Conservation (phyloP, 306 rosid species). For the Aeschynomene evenia region DNA sequence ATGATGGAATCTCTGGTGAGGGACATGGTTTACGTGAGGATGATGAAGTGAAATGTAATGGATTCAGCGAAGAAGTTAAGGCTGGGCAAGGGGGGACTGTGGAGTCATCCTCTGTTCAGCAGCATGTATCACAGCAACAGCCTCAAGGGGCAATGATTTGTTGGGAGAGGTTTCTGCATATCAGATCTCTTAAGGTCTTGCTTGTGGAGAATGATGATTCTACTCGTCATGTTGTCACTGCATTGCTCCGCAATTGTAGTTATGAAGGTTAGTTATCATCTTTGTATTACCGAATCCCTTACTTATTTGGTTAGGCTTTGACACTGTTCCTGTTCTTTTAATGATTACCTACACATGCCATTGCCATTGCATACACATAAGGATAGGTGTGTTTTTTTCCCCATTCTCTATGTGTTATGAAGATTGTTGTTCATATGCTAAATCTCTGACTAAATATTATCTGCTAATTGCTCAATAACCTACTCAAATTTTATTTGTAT, state of each 20-base stretch:
- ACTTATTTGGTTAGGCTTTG: neutral
- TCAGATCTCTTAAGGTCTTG: conserved; percentile 82
- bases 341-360: neutral
- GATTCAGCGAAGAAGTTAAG: conserved; percentile 42
- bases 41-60: conserved; percentile 50
- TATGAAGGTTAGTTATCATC: conserved; percentile 68
- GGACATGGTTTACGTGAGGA: conserved; percentile 36
- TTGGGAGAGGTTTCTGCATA: conserved; percentile 90
- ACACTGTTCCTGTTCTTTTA: neutral
- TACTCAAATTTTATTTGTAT: neutral
- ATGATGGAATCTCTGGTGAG: conserved; percentile 38
- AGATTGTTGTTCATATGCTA: neutral
- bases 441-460: neutral
- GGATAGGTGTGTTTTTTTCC: neutral
- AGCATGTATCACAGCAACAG: conserved; percentile 51
- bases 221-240: conserved; percentile 85
- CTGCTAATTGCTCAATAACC: neutral
- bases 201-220: conserved; percentile 85
- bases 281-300: neutral
- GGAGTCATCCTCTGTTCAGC: conserved; percentile 43
- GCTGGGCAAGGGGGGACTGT: conserved; percentile 42
- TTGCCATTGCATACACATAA: neutral
- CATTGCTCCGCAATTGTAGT: conserved; percentile 91
- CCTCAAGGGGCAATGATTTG: conserved; percentile 73
- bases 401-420: neutral